phyloP scores from a whole-genome alignment of 306 rosid genomes.

The Rosa persica region DNA sequence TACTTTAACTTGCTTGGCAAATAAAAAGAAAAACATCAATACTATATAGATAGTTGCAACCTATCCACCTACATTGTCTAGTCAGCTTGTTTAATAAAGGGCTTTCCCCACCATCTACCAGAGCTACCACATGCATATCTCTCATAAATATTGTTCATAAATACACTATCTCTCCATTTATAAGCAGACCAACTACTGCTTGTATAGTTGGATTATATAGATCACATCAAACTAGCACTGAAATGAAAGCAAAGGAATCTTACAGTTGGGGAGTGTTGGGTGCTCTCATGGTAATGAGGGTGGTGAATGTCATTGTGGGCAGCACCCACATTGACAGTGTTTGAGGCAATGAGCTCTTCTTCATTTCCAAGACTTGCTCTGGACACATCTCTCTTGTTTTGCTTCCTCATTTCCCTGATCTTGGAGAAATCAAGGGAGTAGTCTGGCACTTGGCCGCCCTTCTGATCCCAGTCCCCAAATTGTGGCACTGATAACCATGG shows the following conservation, averaged over 20 bases:
- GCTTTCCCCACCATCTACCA: constrained; percentile 22
- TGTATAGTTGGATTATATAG: constrained; percentile 5
- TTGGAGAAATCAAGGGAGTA: constrained; percentile 95
- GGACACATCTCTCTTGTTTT: constrained; percentile 79
- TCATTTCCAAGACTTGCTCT: constrained; percentile 96
- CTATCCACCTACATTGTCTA: constrained; percentile 10
- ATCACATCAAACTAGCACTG: constrained; percentile 11
- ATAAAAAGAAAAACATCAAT: background rate
- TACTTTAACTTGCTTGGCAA: background rate
- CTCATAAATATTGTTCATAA: constrained; percentile 16
- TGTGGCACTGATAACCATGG: constrained; percentile 96
- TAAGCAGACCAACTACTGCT: constrained; percentile 17
- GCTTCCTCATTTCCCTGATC: constrained; percentile 92
- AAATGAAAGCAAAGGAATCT: constrained; percentile 38
- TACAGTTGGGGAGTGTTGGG: constrained; percentile 79
- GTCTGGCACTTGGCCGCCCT: constrained; percentile 83
- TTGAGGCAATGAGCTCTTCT: constrained; percentile 69
- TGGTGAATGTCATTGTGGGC: constrained; percentile 45
- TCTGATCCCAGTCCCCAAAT: constrained; percentile 98
- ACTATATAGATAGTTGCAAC: background rate
- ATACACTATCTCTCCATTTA: constrained; percentile 6
- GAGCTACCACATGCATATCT: constrained; percentile 29
- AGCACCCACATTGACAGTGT: constrained; percentile 37
- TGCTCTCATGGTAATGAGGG: constrained; percentile 53
- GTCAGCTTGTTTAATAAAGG: constrained; percentile 12